Percentiles rank a stretch among this genome's conserved stretches.
Conservation (phyloP, 441 rosid species). For the Adansonia rubrostipa region DNA sequence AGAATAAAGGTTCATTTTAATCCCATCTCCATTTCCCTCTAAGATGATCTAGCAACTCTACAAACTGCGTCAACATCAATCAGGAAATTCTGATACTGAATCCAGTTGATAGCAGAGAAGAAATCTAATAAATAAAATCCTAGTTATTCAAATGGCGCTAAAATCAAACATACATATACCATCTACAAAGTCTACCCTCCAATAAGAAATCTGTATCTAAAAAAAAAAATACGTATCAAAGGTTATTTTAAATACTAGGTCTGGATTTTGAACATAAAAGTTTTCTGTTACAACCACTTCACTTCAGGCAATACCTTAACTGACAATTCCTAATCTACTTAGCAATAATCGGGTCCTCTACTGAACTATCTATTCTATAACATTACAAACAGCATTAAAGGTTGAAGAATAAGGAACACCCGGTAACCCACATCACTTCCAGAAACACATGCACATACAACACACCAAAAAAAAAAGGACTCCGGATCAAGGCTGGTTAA, state of each 20-base stretch:
- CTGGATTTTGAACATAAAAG: not conserved
- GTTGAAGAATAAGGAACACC: not conserved
- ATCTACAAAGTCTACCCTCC: not conserved
- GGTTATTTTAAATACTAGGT: not conserved
- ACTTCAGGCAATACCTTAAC: conserved; percentile 10
- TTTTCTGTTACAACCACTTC: not conserved
- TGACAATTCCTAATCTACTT: not conserved
- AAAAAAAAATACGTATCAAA: not conserved
- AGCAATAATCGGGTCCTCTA: not conserved
- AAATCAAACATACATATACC: not conserved
- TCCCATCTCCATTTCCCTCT: not conserved
- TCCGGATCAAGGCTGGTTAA: not conserved
- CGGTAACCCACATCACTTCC: not conserved
- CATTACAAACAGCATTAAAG: not conserved
- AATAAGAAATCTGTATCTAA: not conserved
- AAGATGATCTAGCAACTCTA: not conserved
- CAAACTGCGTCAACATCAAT: not conserved
- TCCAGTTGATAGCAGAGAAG: not conserved
- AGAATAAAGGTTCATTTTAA: not conserved
- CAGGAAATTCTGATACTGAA: not conserved
- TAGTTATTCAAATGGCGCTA: not conserved
- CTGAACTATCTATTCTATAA: not conserved
- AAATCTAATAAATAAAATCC: not conserved
- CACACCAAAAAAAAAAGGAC: not conserved
- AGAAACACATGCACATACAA: not conserved